Percentiles rank a stretch among this genome's conserved stretches.
Conservation (phyloP, 1,139 yeast genomes). For the Yamadazyma sp. region DNA sequence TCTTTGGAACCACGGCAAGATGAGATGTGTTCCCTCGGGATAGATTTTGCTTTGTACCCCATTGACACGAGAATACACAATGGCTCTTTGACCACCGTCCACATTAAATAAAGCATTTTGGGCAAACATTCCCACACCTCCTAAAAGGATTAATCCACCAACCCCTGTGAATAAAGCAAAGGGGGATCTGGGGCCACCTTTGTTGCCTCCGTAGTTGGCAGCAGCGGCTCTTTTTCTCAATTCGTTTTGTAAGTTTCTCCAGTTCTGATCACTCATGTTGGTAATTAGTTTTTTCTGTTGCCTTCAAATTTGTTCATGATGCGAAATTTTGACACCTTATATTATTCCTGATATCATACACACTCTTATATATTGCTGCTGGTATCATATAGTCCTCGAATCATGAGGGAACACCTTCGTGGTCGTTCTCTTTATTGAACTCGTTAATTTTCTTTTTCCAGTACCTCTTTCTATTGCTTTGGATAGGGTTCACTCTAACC, state of each 20-base stretch:
- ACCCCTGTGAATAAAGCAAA: conserved; percentile 70
- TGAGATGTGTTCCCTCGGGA: conserved; percentile 93
- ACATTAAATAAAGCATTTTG: conserved; percentile 88
- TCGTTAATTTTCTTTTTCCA: conserved; percentile 41
- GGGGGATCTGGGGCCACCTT: conserved; percentile 51
- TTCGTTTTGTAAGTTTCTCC: conserved; percentile 68
- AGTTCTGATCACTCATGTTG: conserved; percentile 53
- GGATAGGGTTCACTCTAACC: conserved; percentile 36
- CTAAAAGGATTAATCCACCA: conserved; percentile 73
- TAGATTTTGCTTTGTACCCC: conserved; percentile 88
- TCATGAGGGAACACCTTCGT: conserved; percentile 48
- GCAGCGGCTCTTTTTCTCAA: conserved; percentile 66
- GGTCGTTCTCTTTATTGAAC: conserved; percentile 37
- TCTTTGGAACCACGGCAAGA: conserved; percentile 92
- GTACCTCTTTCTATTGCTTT: conserved; percentile 38
- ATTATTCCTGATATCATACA: background rate
- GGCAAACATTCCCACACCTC: conserved; percentile 66
- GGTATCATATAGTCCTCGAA: background rate
- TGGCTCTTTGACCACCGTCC: conserved; percentile 99
- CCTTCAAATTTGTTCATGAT: background rate
- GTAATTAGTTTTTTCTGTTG: conserved; percentile 1
- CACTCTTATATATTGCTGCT: background rate
- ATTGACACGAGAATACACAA: conserved; percentile 80
- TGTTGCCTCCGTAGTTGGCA: conserved; percentile 18
- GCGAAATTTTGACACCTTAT: background rate